Evolutionary conservation across 345 rosid genomes (phyloP).

Genomic region (Pugionium cornutum): DNA sequence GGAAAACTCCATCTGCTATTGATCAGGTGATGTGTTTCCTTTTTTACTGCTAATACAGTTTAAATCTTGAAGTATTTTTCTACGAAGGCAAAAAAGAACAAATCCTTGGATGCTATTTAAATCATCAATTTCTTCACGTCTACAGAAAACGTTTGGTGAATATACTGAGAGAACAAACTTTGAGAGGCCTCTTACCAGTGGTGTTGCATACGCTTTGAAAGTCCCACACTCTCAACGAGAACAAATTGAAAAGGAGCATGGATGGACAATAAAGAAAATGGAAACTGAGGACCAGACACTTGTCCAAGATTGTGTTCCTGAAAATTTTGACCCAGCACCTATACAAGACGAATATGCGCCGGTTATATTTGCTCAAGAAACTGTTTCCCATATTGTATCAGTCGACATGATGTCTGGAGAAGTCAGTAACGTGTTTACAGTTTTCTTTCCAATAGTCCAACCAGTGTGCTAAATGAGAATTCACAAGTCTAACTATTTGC

Average conservation of each 20-base stretch:
- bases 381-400: slow-evolving; percentile 91
- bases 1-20: slow-evolving; percentile 82
- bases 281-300: slow-evolving; percentile 81
- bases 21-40: slow-evolving; percentile 56
- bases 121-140: neutral
- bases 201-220: slow-evolving; percentile 97
- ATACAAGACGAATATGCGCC: slow-evolving; percentile 94
- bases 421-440: slow-evolving; percentile 46
- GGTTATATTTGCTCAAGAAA: slow-evolving; percentile 89
- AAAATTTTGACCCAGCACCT: slow-evolving; percentile 90
- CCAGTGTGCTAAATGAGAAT: no score
- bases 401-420: slow-evolving; percentile 99
- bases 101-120: neutral
- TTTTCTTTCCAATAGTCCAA: neutral
- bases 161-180: slow-evolving; percentile 93
- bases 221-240: slow-evolving; percentile 79
- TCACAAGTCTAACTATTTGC: slow-evolving; percentile 4
- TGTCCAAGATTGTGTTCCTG: slow-evolving; percentile 80
- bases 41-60: no score
- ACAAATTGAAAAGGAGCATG: slow-evolving; percentile 74
- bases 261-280: slow-evolving; percentile 92
- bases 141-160: slow-evolving; percentile 86
- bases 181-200: slow-evolving; percentile 98
- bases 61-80: no score
- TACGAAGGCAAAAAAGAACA: no score